phyloP scores from a whole-genome alignment of 306 rosid genomes.

The Begonia masoniana region DNA sequence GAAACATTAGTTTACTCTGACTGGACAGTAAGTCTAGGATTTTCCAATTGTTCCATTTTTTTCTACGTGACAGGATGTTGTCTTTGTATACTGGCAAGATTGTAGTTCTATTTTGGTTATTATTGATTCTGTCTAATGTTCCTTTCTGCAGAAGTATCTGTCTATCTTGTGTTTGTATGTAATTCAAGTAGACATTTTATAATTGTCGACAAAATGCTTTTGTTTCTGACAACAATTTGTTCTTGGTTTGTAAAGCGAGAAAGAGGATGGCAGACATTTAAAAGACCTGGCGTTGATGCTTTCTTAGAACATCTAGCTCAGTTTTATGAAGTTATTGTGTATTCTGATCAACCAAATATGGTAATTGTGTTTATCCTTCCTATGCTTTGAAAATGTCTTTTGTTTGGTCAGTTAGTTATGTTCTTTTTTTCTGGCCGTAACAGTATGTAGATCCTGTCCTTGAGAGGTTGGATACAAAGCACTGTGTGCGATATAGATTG shows the following conservation, averaged over 20 bases:
- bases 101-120: background rate
- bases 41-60: background rate
- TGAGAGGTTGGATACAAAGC: slow-evolving; percentile 83
- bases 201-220: slow-evolving; percentile 2
- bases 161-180: background rate
- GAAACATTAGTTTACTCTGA: slow-evolving; percentile 81
- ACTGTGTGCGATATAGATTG: slow-evolving; percentile 66
- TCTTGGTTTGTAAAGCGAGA: slow-evolving; percentile 55
- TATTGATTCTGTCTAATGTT: background rate
- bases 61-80: background rate
- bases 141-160: no score
- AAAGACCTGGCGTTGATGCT: slow-evolving; percentile 96
- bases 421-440: slow-evolving; percentile 16
- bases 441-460: slow-evolving; percentile 95
- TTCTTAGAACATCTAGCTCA: slow-evolving; percentile 93
- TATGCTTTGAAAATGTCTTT: slow-evolving; percentile 4
- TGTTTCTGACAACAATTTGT: slow-evolving; percentile 13
- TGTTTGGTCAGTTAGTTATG: slow-evolving; percentile 5
- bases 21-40: slow-evolving; percentile 64
- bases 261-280: slow-evolving; percentile 93
- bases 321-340: slow-evolving; percentile 73
- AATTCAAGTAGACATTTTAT: background rate
- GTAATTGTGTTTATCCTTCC: slow-evolving; percentile 28
- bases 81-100: background rate
- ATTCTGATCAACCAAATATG: slow-evolving; percentile 79